These are phyloP conservation scores for Gorgonomyces haynaldii DNA, from an alignment of 192 early-diverging fungal species.

Conservation along the genomic window DNA sequence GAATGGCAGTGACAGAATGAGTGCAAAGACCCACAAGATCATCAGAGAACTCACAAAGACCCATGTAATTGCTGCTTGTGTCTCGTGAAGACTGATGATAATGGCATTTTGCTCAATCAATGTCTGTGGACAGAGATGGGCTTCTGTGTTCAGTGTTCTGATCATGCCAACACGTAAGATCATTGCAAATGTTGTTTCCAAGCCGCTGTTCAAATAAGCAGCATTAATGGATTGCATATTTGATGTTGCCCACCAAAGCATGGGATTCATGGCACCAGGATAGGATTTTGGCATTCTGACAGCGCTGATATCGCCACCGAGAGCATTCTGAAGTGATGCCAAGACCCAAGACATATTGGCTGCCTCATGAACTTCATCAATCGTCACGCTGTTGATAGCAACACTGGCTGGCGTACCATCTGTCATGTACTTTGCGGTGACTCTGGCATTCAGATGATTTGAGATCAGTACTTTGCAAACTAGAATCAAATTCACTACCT, in stretches of 20 bases:
- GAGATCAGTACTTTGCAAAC: neutral
- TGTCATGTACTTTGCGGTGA: neutral
- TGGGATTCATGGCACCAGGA: constrained; percentile 2
- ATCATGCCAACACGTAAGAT: neutral
- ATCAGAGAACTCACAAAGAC: neutral
- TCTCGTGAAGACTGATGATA: neutral
- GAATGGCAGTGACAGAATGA: neutral
- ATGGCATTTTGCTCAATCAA: neutral
- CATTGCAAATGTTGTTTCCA: constrained; percentile 4
- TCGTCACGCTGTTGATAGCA: neutral
- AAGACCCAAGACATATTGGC: constrained; percentile 1
- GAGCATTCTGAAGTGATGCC: neutral
- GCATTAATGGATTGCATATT: neutral
- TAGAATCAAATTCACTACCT: neutral
- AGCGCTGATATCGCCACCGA: neutral
- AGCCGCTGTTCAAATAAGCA: neutral
- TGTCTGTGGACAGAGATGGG: neutral
- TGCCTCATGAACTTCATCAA: neutral
- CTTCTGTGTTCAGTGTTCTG: neutral
- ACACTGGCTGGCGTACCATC: constrained; percentile 2
- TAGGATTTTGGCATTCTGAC: neutral
- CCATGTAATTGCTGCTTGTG: neutral
- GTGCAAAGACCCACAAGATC: neutral
- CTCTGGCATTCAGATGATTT: neutral
- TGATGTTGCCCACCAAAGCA: constrained; percentile 4